A percentile compares a stretch with the other conserved stretches of the same genome.
phyloP scores from a whole-genome alignment of 1,139 yeast species.

The Candida pseudoviswanathii region DNA sequence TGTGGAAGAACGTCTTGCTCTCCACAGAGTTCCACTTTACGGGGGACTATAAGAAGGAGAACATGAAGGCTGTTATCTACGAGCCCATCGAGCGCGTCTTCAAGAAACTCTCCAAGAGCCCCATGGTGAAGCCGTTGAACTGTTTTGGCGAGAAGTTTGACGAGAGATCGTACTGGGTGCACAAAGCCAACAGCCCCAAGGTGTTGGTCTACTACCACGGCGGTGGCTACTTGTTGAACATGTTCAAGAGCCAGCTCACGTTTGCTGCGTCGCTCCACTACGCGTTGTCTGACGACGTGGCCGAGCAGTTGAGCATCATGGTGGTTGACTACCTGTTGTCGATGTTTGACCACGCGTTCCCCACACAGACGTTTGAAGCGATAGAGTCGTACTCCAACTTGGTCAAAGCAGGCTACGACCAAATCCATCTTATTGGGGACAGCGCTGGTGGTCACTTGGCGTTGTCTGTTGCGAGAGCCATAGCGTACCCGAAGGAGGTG shows the following conservation, averaged over 20 bases:
- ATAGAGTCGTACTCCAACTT: constrained; percentile 30
- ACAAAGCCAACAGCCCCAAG: constrained; percentile 12
- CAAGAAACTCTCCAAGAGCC: constrained; percentile 13
- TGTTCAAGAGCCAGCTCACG: constrained; percentile 30
- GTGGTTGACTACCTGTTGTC: constrained; percentile 44
- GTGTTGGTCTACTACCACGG: constrained; percentile 36
- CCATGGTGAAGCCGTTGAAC: constrained; percentile 15
- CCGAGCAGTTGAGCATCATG: constrained; percentile 28
- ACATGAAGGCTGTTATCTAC: constrained; percentile 16
- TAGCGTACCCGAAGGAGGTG: constrained; percentile 35
- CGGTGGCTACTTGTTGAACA: constrained; percentile 42
- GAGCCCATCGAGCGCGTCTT: constrained; percentile 15
- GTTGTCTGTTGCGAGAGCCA: constrained; percentile 32
- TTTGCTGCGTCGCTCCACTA: constrained; percentile 26
- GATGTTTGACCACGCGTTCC: constrained; percentile 26
- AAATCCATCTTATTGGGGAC: constrained; percentile 45
- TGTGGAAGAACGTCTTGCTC: constrained; percentile 32
- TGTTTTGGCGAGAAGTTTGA: constrained; percentile 31
- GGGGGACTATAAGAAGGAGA: constrained; percentile 18
- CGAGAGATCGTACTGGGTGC: constrained; percentile 28
- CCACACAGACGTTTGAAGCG: constrained; percentile 43
- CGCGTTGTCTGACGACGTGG: constrained; percentile 23
- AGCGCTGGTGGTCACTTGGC: constrained; percentile 51
- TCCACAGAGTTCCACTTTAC: constrained; percentile 30
- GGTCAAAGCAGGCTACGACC: constrained; percentile 28